Evolutionary conservation across 805 yeast species (phyloP), one percentile per base, ranked within the genome.

Genomic region (Scheffersomyces stipitis): DNA sequence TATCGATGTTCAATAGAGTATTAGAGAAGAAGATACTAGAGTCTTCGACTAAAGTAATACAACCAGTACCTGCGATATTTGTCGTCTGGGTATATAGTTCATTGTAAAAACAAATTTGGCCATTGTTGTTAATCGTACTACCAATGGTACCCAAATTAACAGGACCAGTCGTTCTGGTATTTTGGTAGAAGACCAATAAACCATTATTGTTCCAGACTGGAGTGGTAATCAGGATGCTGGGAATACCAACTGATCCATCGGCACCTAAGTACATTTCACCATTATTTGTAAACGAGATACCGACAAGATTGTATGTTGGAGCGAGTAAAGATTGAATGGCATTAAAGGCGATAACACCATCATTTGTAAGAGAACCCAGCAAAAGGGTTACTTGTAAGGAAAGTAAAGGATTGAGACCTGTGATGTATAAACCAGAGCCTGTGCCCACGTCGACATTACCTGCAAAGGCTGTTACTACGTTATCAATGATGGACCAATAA

Each of bases 61-160:
- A 61, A 20, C 67, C 67, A 13, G 41, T 17, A 17, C 66, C 66
- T 3, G 16, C 7, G 27, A 61, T 44, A 15, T 26, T 28, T 10
- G 57, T 46, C 1, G 48, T 38, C 41, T 59, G 65, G 13, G 34
- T 31, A 38, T 51, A 60, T 3, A 33, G 33, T 20, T 46, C 40
- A 28, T 53, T 58, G 33, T 40, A 23, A 28, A 61, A 48, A 46
- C 65, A 60, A 28, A 49, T 45, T n/a, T 36, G 44, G 13, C 52
- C 50, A 2, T 38, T 30, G 22, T 51, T 51, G 13, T 32, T 30
- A 15, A 54, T 40, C 7, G 42, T 15, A 14, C 29, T 26, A 7
- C 34, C 41, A 7, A 31, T 26, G 9, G 41, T 15, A 24, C 45
- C 49, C 39, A 45, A 51, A 27, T 31, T 41, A 36, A 48, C 56